Base-by-base conservation (phyloP, 768 basidiomycete genomes). In the Asterophora parasitica region DNA sequence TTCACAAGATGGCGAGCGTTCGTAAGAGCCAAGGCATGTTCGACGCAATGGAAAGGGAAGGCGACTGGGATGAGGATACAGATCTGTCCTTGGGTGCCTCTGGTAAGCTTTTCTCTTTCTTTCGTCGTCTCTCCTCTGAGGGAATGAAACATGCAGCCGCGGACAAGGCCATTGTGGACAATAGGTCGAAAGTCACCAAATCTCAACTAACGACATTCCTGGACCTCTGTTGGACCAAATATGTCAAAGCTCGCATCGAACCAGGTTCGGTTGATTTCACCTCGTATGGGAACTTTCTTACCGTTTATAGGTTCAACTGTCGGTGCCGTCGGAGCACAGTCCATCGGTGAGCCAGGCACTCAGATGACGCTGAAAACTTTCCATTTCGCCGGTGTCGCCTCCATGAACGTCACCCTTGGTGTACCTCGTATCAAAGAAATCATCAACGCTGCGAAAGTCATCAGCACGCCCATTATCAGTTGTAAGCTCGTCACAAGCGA, bases 341-440 rank as follows among this genome's bases (percentile, higher is more conserved):
- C 96, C 1, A 98, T 99, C 54, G 96, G 96, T 60, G 96, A 99
- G 67, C 96, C 96, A 1, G 96, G 95, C 34, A 99, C 96, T 0
- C 96, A 99, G 63, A 99, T 99, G 96, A 98, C 95, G 1, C 68
- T 98, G 55, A 98, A 98, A 70, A 98, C 96, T 47, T 99, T 99
- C 82, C 96, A 99, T 76, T 99, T 98, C 67, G 96, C 96, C 58
- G 96, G 96, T 71, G 95, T 99, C 53, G 96, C 96, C 7, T 95
- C 94, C 31, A 99, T 98, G 96, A 98, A 97, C 69, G 92, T 99
- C 53, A 99, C 96, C 0, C 81, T 98, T 31, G 96, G 96, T 67
- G 96, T 98, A n/a, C 96, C 96, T 2, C 95, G 96, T 60, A 98
- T 99, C 70, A 98, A 98, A 67, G 96, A 99, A 67, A 98, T 99